Conservation (phyloP, 2,329 filamentous ascomycete species). For the Coniochaeta sp. region DNA sequence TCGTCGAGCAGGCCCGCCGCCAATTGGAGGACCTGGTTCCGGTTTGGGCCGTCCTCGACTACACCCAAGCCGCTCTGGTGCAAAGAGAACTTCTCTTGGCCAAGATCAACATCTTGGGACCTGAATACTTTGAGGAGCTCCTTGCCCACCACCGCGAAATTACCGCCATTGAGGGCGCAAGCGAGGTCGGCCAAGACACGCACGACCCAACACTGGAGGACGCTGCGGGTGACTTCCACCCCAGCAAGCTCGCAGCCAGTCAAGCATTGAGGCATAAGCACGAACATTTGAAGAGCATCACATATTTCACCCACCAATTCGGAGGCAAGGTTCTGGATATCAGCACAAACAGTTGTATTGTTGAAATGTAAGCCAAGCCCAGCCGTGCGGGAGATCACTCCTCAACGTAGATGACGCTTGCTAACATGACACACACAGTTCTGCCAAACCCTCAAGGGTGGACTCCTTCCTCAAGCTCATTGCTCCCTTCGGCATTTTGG, state of each 20-base stretch:
- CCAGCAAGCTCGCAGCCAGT: slow-evolving; percentile 74
- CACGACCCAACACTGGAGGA: slow-evolving; percentile 35
- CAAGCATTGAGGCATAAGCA: slow-evolving; percentile 95
- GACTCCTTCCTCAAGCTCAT: slow-evolving; percentile 98
- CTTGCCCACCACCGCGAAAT: slow-evolving; percentile 94
- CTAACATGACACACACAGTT: slow-evolving; percentile 41
- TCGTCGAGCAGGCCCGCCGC: slow-evolving; percentile 91
- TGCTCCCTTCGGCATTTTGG: slow-evolving; percentile 88
- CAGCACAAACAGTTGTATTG: slow-evolving; percentile 96
- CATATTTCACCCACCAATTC: slow-evolving; percentile 94
- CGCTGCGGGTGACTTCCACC: slow-evolving; percentile 69
- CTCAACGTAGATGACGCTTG: slow-evolving; percentile 2
- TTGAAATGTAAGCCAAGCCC: slow-evolving; percentile 71
- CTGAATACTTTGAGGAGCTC: slow-evolving; percentile 97
- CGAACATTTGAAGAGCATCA: slow-evolving; percentile 93
- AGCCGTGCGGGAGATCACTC: background rate
- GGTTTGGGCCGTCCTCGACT: slow-evolving; percentile 97
- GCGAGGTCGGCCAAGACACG: slow-evolving; percentile 35
- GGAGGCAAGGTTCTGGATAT: slow-evolving; percentile 97
- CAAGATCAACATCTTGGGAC: slow-evolving; percentile 93
- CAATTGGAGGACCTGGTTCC: slow-evolving; percentile 96
- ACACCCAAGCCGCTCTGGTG: slow-evolving; percentile 84
- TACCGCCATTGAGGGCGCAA: slow-evolving; percentile 34
- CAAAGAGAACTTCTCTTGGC: slow-evolving; percentile 92
- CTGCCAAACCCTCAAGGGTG: slow-evolving; percentile 87